Evolutionary conservation across 805 yeast genomes (phyloP).

Genomic region (Peterozyma toletana): DNA sequence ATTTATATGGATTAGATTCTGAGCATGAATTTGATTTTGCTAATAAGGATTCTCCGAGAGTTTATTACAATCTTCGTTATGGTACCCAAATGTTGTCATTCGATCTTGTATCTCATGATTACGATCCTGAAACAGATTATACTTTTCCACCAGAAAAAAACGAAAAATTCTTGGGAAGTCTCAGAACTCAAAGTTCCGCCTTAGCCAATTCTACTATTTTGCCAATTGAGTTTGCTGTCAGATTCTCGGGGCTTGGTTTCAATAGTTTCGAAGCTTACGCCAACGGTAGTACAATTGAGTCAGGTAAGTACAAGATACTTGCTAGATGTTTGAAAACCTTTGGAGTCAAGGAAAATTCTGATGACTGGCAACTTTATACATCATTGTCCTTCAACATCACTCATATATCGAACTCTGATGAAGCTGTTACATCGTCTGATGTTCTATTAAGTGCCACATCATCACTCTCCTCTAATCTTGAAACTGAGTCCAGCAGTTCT

Average conservation of each 20-base stretch:
- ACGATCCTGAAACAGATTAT: no score
- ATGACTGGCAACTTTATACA: conserved; percentile 10
- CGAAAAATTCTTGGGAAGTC: conserved; percentile 4
- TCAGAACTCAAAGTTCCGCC: background rate
- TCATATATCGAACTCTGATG: background rate
- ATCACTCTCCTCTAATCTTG: no score
- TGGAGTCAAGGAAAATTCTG: conserved; percentile 6
- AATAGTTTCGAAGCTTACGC: conserved; percentile 2
- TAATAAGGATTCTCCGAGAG: conserved; percentile 1
- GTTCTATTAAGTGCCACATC: no score
- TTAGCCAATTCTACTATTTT: background rate
- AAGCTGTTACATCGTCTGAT: background rate
- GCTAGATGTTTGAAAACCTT: conserved; percentile 8
- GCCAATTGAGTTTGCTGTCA: conserved; percentile 5
- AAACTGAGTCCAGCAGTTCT: no score
- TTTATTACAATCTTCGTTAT: conserved; percentile 8
- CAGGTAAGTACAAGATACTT: conserved; percentile 8
- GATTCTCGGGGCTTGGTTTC: conserved; percentile 1
- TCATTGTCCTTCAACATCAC: conserved; percentile 5
- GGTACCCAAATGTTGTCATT: conserved; percentile 12
- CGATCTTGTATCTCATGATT: no score
- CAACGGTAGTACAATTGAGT: conserved; percentile 2
- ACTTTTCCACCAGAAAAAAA: no score
- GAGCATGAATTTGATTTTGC: no score
- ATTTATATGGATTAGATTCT: background rate